These are phyloP conservation scores for Syzygium aqueum DNA, from an alignment of 345 rosid genomes.

Conservation along the genomic window DNA sequence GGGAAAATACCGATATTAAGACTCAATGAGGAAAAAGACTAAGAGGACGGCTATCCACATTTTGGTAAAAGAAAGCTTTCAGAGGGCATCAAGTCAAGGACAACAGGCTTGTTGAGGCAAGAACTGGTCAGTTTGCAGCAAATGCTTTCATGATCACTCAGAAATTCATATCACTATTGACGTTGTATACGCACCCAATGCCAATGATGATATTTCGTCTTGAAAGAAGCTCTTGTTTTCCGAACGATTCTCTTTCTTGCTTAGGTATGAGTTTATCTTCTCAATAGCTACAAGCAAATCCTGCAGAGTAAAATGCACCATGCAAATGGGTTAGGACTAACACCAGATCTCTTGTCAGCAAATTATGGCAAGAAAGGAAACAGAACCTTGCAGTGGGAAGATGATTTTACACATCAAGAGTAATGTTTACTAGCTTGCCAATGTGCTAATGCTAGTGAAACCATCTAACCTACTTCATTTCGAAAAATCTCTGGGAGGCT, in stretches of 20 bases:
- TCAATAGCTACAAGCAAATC: slow-evolving; percentile 61
- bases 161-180: background rate
- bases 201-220: slow-evolving; percentile 61
- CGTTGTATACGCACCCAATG: slow-evolving; percentile 34
- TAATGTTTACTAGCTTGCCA: background rate
- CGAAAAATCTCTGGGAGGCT: background rate
- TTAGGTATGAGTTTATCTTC: slow-evolving; percentile 53
- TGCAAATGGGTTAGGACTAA: background rate
- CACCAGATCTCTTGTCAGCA: background rate
- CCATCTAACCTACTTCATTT: background rate
- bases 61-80: background rate
- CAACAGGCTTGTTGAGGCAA: background rate
- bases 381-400: background rate
- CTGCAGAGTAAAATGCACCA: slow-evolving; percentile 24
- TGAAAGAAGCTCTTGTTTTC: slow-evolving; percentile 38
- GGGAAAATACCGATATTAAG: background rate
- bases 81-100: background rate
- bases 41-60: background rate
- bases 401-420: background rate
- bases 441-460: background rate
- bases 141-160: background rate
- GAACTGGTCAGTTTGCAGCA: background rate
- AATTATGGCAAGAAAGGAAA: background rate
- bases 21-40: background rate
- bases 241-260: slow-evolving; percentile 27